Conservation (phyloP, 2,329 filamentous ascomycete species). For the Aureobasidium sp. region DNA sequence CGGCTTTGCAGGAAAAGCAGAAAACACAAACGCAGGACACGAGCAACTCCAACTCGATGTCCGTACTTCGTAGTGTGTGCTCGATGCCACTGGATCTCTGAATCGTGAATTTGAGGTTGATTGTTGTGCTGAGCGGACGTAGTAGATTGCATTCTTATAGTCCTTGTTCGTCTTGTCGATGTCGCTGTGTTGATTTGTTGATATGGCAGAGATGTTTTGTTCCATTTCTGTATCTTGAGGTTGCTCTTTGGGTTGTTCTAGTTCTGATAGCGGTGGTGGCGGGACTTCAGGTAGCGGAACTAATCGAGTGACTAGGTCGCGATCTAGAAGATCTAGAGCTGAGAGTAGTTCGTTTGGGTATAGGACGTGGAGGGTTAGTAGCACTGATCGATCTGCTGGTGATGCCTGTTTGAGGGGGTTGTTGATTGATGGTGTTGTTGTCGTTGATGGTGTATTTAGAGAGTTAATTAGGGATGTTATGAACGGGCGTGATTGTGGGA, state of each 20-base stretch:
- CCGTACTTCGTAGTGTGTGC: slow-evolving; percentile 61
- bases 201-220: no score
- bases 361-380: slow-evolving; percentile 77
- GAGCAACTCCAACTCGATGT: slow-evolving; percentile 77
- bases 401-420: slow-evolving; percentile 34
- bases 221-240: neutral
- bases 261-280: no score
- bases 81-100: slow-evolving; percentile 12
- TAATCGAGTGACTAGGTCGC: slow-evolving; percentile 55
- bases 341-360: slow-evolving; percentile 75
- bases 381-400: slow-evolving; percentile 32
- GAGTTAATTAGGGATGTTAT: slow-evolving; percentile 21
- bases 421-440: slow-evolving; percentile 14
- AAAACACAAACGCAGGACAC: slow-evolving; percentile 74
- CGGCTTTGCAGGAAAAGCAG: slow-evolving; percentile 47
- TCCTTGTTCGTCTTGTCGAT: neutral
- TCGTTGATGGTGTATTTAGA: slow-evolving; percentile 9
- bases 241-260: neutral
- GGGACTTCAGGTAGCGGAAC: neutral
- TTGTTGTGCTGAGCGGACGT: slow-evolving; percentile 53
- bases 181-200: neutral
- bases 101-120: slow-evolving; percentile 18
- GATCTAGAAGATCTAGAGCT: slow-evolving; percentile 80
- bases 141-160: slow-evolving; percentile 35
- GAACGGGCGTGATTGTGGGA: slow-evolving; percentile 14